Percentiles rank a stretch among this genome's conserved stretches.
phyloP scores from a whole-genome alignment of 139 green algal genomes.

The Coelastrella sp. region DNA sequence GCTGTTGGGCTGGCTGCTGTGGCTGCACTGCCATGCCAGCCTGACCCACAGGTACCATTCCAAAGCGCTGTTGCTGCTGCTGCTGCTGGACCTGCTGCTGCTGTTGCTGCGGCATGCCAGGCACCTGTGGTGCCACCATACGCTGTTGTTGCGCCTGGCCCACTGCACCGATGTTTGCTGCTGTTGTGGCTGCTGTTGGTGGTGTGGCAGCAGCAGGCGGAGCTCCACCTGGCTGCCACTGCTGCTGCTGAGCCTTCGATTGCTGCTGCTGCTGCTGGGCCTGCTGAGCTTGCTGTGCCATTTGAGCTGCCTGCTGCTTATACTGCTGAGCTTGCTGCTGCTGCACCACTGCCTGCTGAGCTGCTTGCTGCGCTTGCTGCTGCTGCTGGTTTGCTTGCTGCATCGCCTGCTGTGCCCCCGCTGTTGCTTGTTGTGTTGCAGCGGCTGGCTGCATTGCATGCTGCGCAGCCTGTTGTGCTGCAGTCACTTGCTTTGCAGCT shows the following conservation, averaged over 20 bases:
- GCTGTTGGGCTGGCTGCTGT: constrained; percentile 29
- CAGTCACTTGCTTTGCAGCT: not conserved
- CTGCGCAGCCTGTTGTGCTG: not conserved
- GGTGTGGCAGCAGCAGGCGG: not conserved
- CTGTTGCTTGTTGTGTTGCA: not conserved
- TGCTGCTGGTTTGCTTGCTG: constrained; percentile 19
- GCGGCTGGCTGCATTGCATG: constrained; percentile 6
- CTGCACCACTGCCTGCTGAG: not conserved
- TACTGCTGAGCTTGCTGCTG: constrained; percentile 25
- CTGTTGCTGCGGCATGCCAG: constrained; percentile 22
- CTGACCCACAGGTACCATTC: not conserved
- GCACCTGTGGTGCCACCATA: not conserved
- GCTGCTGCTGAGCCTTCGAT: not conserved
- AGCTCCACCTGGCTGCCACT: not conserved
- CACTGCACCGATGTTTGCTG: not conserved
- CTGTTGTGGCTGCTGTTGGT: not conserved
- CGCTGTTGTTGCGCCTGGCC: not conserved
- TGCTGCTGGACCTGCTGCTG: constrained; percentile 34
- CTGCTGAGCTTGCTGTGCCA: constrained; percentile 8
- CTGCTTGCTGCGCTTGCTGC: not conserved
- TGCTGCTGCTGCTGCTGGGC: constrained; percentile 19
- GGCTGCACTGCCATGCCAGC: constrained; percentile 6
- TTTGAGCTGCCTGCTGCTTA: not conserved
- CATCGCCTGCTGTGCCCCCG: not conserved
- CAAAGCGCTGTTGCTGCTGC: constrained; percentile 17